These are phyloP conservation scores for Monosporascus sp. DNA, from an alignment of 2,329 filamentous ascomycete species.

Conservation along the genomic window DNA sequence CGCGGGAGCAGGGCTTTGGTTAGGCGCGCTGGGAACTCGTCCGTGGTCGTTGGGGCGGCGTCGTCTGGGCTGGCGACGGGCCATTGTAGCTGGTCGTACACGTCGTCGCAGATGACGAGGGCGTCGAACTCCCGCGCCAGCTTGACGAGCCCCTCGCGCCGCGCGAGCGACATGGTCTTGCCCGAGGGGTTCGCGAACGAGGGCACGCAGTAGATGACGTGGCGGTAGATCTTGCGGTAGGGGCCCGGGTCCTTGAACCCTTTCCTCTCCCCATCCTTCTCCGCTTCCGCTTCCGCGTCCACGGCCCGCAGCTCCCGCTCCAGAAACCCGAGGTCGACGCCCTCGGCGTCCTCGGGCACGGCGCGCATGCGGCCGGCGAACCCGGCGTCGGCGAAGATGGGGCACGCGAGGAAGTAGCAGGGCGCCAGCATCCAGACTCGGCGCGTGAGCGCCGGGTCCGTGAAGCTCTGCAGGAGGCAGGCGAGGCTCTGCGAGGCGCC, in stretches of 20 bases:
- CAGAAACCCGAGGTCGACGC: constrained; percentile 55
- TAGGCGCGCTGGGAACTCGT: constrained; percentile 11
- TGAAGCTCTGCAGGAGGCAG: constrained; percentile 71
- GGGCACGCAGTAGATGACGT: constrained; percentile 84
- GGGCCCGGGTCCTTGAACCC: constrained; percentile 50
- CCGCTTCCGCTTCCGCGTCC: constrained; percentile 2
- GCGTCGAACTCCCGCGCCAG: constrained; percentile 76
- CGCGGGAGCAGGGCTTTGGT: constrained; percentile 59
- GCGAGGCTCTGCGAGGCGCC: constrained; percentile 82
- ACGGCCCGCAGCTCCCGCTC: constrained; percentile 8
- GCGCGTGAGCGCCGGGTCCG: constrained; percentile 69
- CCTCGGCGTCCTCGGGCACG: constrained; percentile 72
- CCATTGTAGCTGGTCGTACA: constrained; percentile 93
- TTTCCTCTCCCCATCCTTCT: constrained; percentile 21
- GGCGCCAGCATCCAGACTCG: constrained; percentile 78
- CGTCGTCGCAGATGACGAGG: constrained; percentile 82
- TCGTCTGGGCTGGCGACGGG: constrained; percentile 24
- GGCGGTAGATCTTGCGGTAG: constrained; percentile 73
- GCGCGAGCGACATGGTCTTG: constrained; percentile 68
- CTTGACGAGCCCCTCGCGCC: constrained; percentile 64
- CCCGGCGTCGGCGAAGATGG: constrained; percentile 79
- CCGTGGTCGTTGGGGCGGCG: background rate
- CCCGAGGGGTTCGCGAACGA: constrained; percentile 87
- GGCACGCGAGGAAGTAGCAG: constrained; percentile 77
- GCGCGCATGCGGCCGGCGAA: constrained; percentile 63